Base-by-base conservation (phyloP, 331 rosid species). In the Quercus phellos region DNA sequence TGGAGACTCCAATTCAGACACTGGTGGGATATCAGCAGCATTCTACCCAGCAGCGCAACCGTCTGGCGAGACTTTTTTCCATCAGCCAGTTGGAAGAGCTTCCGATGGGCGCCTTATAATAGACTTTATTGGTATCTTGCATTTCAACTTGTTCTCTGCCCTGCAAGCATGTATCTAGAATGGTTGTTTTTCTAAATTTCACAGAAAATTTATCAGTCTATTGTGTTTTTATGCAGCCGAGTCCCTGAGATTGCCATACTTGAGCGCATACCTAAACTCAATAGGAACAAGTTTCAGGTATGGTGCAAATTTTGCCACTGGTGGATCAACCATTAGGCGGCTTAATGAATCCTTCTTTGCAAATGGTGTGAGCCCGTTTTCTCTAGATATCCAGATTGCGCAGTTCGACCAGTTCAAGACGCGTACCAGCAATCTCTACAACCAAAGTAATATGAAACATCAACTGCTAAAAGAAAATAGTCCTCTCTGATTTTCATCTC, bases 1-100 rank as follows among this genome's bases (percentile, higher is more conserved):
- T 58, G 97, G 96, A n/a, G 98, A 94, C 67, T 94, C 93, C 0
- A 94, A 94, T 74, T 94, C 98, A n/a, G 98, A 94, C 43, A 94
- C 98, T 11, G 98, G 98, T 1, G 88, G 89, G 42, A 87, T 82
- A 77, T 83, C 96, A 3, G 93, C 97, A n/a, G 92, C 97, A 24
- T 90, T 91, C 74, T 91, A 72, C 79, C 90, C 85, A 0, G 72
- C 81, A 43, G 76, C 46, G 32, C 71, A 82, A 21, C 97, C 97
- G 0, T 79, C 64, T 32, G 98, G 98, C 3, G 76, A 88, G 53
- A 90, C 96, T 3, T 92, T 82, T 81, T 92, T 92, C 85, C 89
- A 85, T 68, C 68, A 89, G 55, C 79, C 93, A 4, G 85, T 76
- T 6, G 98, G 97, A 0, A 83, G 98, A 75, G 89, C 76, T 35